Conservation (phyloP, 306 rosid species). For the Prunus kanzakura region DNA sequence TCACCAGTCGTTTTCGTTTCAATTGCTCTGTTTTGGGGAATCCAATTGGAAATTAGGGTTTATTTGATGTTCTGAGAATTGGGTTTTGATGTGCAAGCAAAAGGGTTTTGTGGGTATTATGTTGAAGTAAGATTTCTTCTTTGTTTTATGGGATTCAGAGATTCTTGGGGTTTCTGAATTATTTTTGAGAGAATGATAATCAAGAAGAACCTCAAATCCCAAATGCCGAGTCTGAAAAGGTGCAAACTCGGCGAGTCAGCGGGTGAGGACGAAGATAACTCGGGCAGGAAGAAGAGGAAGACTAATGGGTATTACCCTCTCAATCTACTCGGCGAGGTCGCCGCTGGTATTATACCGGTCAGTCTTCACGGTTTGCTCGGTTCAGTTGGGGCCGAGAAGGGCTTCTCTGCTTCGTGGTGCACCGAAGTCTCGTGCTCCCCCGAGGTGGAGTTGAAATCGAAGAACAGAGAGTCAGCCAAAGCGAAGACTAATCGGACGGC, state of each 20-base stretch:
- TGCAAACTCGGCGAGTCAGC: conserved; percentile 59
- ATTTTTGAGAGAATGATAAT: conserved; percentile 58
- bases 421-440: conserved; percentile 54
- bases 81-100: conserved; percentile 26
- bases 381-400: conserved; percentile 48
- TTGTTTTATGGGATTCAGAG: conserved; percentile 26
- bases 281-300: conserved; percentile 73
- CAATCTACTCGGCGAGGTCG: conserved; percentile 83
- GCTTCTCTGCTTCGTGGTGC: conserved; percentile 68
- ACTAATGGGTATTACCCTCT: conserved; percentile 70
- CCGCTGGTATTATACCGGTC: conserved; percentile 72
- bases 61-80: conserved; percentile 23
- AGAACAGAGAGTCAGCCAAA: conserved; percentile 23
- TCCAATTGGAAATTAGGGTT: conserved; percentile 61
- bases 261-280: conserved; percentile 70
- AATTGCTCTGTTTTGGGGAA: conserved; percentile 66
- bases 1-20: conserved; percentile 16
- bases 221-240: conserved; percentile 98
- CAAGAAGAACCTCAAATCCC: conserved; percentile 87
- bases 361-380: conserved; percentile 59
- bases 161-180: conserved; percentile 15
- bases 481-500: conserved; percentile 33
- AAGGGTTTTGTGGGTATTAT: conserved; percentile 15
- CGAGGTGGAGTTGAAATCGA: conserved; percentile 50
- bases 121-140: neutral